Conservation (phyloP, 331 rosid species). For the Quercus tomentella region DNA sequence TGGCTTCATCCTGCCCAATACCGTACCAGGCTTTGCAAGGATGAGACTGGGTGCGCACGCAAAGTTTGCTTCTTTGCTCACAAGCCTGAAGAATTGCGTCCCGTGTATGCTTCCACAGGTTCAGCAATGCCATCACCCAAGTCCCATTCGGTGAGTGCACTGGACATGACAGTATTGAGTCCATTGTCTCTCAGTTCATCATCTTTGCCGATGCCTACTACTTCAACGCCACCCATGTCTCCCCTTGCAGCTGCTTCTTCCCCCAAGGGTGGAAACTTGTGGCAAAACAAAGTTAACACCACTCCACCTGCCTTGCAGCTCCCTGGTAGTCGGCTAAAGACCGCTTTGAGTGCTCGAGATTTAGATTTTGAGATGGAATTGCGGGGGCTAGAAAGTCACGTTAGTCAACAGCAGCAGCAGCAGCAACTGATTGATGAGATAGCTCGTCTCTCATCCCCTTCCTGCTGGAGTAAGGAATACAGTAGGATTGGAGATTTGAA, state of each 20-base stretch:
- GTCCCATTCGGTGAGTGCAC: slow-evolving; percentile 40
- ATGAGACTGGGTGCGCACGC: slow-evolving; percentile 83
- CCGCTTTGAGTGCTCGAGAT: slow-evolving; percentile 84
- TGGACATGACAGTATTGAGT: slow-evolving; percentile 71
- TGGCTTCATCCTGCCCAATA: slow-evolving; percentile 99
- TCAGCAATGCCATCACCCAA: slow-evolving; percentile 97
- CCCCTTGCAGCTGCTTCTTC: slow-evolving; percentile 67
- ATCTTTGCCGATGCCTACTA: slow-evolving; percentile 53
- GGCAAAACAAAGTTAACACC: slow-evolving; percentile 77
- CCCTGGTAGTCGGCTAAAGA: slow-evolving; percentile 76
- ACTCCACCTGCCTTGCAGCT: slow-evolving; percentile 91
- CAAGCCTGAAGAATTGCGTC: slow-evolving; percentile 80
- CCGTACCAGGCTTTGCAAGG: slow-evolving; percentile 94
- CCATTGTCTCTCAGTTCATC: slow-evolving; percentile 71
- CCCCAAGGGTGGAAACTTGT: slow-evolving; percentile 72
- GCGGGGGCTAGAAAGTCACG: slow-evolving; percentile 50
- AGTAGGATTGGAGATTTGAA: slow-evolving; percentile 62
- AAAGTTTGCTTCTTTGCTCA: slow-evolving; percentile 99
- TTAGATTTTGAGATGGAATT: slow-evolving; percentile 74
- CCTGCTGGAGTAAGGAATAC: slow-evolving; percentile 43
- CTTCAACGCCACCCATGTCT: slow-evolving; percentile 90
- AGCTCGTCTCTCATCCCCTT: slow-evolving; percentile 77
- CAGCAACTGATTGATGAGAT: slow-evolving; percentile 76
- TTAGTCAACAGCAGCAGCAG: slow-evolving; percentile 47
- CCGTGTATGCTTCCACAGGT: slow-evolving; percentile 87